Base-by-base conservation (phyloP, 2,329 filamentous ascomycete species). In the Fusarium beomiforme region DNA sequence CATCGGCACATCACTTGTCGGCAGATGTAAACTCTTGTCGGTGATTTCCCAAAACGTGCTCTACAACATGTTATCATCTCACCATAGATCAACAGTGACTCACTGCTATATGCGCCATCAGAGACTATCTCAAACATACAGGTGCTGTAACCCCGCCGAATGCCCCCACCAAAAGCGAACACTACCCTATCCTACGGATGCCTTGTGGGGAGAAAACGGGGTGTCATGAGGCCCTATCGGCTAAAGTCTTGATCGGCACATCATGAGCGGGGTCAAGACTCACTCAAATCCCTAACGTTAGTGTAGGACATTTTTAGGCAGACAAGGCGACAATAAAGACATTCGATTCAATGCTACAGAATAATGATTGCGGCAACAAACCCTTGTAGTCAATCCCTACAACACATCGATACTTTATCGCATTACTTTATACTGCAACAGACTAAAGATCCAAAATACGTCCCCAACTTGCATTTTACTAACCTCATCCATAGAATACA, bases 151-250 rank as follows among this genome's bases (percentile, higher is more conserved):
- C 47, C 47, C 31, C 59, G 19, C 33, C 47, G 54, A 19, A 23
- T 29, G 11, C 34, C 31, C 37, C 23, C 37, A 34, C 23, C 56
- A 59, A 13, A 47, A 54, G 21, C 31, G 47, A 34, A 51, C n/a
- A n/a, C 49, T 56, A 29, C 39, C 49, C 49, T 43, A 61, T 61
- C 56, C 56, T 36, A 62, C 26, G 19, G 59, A 41, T 70, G 66
- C 60, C 66, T 69, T 66, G 65, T 43, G 65, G n/a, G n/a, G n/a
- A n/a, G n/a, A n/a, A 68, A 42, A 49, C 47, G 31, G 39, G 65
- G 66, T 66, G 66, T 69, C 67, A 69, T 69, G 55, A 47, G 64
- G 42, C 54, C 58, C 55, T 46, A 37, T 47, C 54, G 60, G 51
- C 24, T 51, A 59, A 65, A 36, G 50, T 58, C 53, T 59, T 13